Base-by-base conservation (phyloP, 805 yeast genomes). In the Candida methanosorbosa region DNA sequence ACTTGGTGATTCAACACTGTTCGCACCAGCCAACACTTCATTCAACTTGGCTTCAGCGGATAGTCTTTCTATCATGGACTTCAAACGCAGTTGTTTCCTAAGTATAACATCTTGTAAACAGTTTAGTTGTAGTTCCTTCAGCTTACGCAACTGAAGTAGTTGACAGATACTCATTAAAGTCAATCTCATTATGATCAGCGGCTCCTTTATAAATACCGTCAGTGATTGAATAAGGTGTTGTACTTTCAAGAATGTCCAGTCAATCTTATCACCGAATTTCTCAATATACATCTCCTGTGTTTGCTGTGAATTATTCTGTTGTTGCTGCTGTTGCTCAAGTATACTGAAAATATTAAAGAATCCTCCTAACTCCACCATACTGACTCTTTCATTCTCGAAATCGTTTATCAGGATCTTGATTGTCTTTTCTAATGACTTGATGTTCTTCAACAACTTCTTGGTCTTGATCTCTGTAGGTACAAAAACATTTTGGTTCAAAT, bases 261-360 rank as follows among this genome's bases (percentile, higher is more conserved):
- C 80, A 14, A 73, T 59, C 11, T 66, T 63, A 32, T 73, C 69
- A 2, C 80, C 80, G 42, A 72, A 69, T 34, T 59, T 60, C 46
- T 74, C 80, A 26, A 72, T 26, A 15, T 27, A 24, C 8, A 30
- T 19, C 15, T 15, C 7, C 19, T 20, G 23, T 15, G 13, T 11
- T 11, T 21, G 11, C 23, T 21, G 23, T 8, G 23, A 11, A 21
- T 21, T 30, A 15, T 21, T 9, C 15, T 29, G 7, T 9, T 23
- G n/a, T 21, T 39, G 39, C 21, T 53, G 50, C 27, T 54, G 56
- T 19, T 52, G 53, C 57, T 63, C 61, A 55, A 55, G 64, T 23
- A 74, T 60, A 16, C 76, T 68, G 42, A 73, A 71, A 39, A 73
- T 69, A 49, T 74, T 74, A 44, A 72, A 61, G 44, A 70, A 69